phyloP scores from a whole-genome alignment of 1,139 yeast species.

The Eremothecium sinecaudum region DNA sequence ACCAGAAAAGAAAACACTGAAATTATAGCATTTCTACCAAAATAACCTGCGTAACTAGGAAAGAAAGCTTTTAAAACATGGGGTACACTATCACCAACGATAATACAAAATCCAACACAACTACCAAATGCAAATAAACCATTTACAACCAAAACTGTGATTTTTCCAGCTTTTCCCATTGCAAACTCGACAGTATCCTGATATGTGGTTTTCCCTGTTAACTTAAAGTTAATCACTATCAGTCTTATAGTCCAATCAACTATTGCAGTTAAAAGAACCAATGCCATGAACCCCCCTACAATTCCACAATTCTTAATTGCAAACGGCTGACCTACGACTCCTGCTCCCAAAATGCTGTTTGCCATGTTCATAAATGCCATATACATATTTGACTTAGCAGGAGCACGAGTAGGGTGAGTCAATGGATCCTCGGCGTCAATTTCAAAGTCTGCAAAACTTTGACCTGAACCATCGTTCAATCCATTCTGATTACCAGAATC shows the following conservation, averaged over 20 bases:
- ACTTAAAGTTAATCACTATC: constrained; percentile 73
- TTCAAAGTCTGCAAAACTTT: too few species aligned
- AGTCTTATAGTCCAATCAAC: constrained; percentile 84
- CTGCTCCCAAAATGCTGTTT: constrained; percentile 87
- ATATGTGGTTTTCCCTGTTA: constrained; percentile 67
- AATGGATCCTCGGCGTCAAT: too few species aligned
- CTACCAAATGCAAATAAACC: constrained; percentile 93
- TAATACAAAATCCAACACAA: constrained; percentile 85
- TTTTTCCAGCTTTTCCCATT: constrained; percentile 65
- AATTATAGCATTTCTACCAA: constrained; percentile 61
- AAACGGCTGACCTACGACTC: constrained; percentile 88
- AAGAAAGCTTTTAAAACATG: constrained; percentile 70
- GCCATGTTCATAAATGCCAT: constrained; percentile 98
- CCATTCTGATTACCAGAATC: too few species aligned
- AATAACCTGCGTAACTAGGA: constrained; percentile 41
- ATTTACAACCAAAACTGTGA: constrained; percentile 62
- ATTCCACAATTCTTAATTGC: constrained; percentile 79
- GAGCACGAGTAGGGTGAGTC: too few species aligned
- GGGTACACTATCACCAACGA: constrained; percentile 91
- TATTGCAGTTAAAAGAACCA: constrained; percentile 51
- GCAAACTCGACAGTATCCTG: constrained; percentile 80
- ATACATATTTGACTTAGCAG: constrained; percentile 38
- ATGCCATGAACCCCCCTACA: constrained; percentile 57
- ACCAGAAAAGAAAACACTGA: constrained; percentile 58
- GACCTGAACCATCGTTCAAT: too few species aligned